phyloP scores from a whole-genome alignment of 2,329 filamentous ascomycete species.

The Passalora sequoiae region DNA sequence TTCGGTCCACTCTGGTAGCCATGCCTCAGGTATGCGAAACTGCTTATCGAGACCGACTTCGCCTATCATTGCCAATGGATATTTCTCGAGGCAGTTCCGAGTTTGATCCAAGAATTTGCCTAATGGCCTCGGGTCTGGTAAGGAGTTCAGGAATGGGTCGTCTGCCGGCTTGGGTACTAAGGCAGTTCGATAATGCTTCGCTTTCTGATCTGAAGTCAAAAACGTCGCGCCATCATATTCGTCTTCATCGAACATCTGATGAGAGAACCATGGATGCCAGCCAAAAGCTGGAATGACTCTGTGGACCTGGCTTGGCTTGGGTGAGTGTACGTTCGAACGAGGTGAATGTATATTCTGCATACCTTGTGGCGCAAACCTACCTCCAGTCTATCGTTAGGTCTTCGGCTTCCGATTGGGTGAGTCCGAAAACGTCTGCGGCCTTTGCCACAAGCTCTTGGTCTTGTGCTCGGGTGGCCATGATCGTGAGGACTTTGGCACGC shows the following conservation, averaged over 20 bases:
- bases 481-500: conserved; percentile 60
- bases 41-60: conserved; percentile 74
- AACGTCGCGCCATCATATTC: conserved; percentile 29
- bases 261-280: conserved; percentile 83
- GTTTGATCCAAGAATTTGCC: conserved; percentile 56
- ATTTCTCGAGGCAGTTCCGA: conserved; percentile 48
- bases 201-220: conserved; percentile 43
- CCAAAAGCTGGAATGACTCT: conserved; percentile 68
- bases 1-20: conserved; percentile 41
- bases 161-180: conserved; percentile 55
- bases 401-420: conserved; percentile 32
- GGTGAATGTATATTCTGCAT: conserved; percentile 1
- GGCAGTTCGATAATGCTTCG: conserved; percentile 61
- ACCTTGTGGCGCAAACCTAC: conserved; percentile 26
- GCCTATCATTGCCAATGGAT: conserved; percentile 64
- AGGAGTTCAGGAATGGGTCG: conserved; percentile 43
- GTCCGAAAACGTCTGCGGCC: conserved; percentile 53
- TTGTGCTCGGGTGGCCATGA: conserved; percentile 72
- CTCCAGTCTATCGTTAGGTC: conserved; percentile 27
- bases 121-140: conserved; percentile 59
- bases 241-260: conserved; percentile 64
- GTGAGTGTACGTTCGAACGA: background rate
- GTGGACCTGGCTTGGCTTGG: conserved; percentile 28
- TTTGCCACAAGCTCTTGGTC: conserved; percentile 68
- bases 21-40: conserved; percentile 65